Base-by-base conservation (phyloP, 495 filamentous ascomycete species). In the Talaromyces adpressus region DNA sequence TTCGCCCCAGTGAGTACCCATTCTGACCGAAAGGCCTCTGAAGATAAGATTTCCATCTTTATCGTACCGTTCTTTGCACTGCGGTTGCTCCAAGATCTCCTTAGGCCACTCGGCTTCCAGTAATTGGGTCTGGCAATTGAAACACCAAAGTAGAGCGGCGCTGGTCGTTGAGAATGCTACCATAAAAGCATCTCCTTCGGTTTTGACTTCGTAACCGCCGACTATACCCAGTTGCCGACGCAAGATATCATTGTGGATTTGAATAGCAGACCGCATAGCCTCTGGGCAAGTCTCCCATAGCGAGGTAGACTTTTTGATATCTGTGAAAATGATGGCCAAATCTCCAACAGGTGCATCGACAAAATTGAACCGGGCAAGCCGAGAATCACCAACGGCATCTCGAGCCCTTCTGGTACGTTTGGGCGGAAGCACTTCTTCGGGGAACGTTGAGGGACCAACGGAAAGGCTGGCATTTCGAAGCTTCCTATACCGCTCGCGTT, bases 171-270 rank as follows among this genome's bases (percentile, higher is more conserved):
- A 89, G 75, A 99, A 99, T 34, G 92, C 94, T 16, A 99, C 94
- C 92, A 99, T 97, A 73, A 99, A 99, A 41, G 95, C 94, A 76
- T 99, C 94, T 64, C 94, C 94, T 89, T 99, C 94, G 0, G 94
- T 98, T 80, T 99, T 99, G 71, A 99, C 92, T 75, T 99, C 94
- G 70, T 97, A 99, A 0, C 94, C 94, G 69, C 94, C 95, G 62
- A 97, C 93, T 59, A 93, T 88, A 36, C 93, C 86, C 61, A 99
- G 82, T 68, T 97, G 93, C 30, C 95, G 87, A 49, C 94, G 90
- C 84, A 99, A 92, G 18, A 96, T 84, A 66, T 93, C 90, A 69
- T 99, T 98, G 77, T 99, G 94, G 60, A 94, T 87, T 72, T 91
- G 93, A 71, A 98, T 98, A 57, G 92, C 91, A 8, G 92, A 91